Evolutionary conservation across 352 stramenopile species (phyloP).

Genomic region (Globisporangium mamillatum): DNA sequence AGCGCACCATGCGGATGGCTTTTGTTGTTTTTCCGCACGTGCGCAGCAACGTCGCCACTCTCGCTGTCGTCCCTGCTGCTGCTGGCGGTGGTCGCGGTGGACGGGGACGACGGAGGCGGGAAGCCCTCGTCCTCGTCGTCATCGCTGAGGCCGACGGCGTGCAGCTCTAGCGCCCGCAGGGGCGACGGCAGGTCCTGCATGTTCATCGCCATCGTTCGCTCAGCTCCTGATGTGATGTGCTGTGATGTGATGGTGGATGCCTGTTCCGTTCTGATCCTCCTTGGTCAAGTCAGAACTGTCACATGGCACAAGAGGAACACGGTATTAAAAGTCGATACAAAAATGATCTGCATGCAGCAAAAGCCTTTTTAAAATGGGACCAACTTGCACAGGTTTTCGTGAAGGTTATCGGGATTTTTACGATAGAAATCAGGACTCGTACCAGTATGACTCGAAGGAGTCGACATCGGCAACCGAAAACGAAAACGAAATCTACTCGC

Average conservation of each 20-base stretch:
- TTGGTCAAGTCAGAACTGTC: not conserved
- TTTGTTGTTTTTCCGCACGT: constrained; percentile 4
- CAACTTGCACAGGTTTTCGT: too few species aligned
- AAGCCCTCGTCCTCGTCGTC: constrained; percentile 17
- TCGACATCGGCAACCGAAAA: too few species aligned
- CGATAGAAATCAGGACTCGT: too few species aligned
- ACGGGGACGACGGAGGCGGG: constrained; percentile 18
- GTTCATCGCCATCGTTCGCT: constrained; percentile 7
- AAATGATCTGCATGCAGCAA: not conserved
- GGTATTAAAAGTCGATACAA: not conserved
- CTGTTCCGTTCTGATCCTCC: constrained; percentile 7
- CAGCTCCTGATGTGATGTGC: not conserved
- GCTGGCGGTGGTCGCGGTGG: constrained; percentile 23
- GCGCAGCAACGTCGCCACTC: not conserved
- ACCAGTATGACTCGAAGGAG: too few species aligned
- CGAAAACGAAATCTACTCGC: too few species aligned
- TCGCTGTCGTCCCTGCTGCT: constrained; percentile 9
- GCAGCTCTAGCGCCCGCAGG: constrained; percentile 29
- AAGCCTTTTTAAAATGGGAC: not conserved
- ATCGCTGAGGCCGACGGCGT: constrained; percentile 25
- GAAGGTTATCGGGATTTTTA: too few species aligned
- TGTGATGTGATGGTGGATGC: not conserved
- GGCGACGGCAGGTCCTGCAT: constrained; percentile 14
- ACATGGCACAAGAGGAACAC: not conserved
- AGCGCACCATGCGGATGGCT: not conserved